Percentiles rank a stretch among this genome's conserved stretches.
These are phyloP conservation scores for Tetragonia tetragonoides DNA, from an alignment of 148 eudicot species.

Conservation along the genomic window DNA sequence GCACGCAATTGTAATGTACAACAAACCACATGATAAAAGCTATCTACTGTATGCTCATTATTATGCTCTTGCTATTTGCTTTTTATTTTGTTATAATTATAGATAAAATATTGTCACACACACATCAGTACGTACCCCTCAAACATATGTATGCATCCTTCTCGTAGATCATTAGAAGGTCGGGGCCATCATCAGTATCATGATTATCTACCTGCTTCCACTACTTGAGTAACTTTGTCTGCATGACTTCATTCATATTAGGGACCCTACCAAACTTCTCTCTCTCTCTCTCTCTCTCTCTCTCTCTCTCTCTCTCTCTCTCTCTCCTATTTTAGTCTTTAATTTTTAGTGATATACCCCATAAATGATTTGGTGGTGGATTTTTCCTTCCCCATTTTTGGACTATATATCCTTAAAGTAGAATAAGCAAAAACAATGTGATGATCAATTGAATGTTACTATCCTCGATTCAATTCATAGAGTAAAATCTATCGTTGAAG, in stretches of 20 bases:
- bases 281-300: too few relatives aligned
- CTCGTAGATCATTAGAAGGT: background rate
- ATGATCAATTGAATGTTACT: too few relatives aligned
- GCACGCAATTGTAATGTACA: background rate
- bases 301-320: too few relatives aligned
- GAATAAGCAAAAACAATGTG: too few relatives aligned
- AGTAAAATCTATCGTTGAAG: too few relatives aligned
- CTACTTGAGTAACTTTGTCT: background rate
- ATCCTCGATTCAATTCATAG: too few relatives aligned
- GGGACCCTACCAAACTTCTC: too few relatives aligned
- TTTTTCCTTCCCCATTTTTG: too few relatives aligned
- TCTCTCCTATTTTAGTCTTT: too few relatives aligned
- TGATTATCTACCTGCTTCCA: background rate
- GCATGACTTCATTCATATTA: background rate
- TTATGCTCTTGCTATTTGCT: background rate
- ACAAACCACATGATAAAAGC: background rate
- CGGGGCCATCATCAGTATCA: background rate
- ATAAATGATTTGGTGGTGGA: too few relatives aligned
- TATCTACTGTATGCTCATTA: background rate
- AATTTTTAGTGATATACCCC: too few relatives aligned
- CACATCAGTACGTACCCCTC: background rate
- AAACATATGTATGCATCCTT: background rate
- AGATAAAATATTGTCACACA: background rate
- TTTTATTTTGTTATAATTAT: background rate
- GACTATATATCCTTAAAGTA: too few relatives aligned